Evolutionary conservation across 2,329 filamentous ascomycete genomes (phyloP), one percentile per base, ranked within the genome.

Genomic region (Botrytis medusae): DNA sequence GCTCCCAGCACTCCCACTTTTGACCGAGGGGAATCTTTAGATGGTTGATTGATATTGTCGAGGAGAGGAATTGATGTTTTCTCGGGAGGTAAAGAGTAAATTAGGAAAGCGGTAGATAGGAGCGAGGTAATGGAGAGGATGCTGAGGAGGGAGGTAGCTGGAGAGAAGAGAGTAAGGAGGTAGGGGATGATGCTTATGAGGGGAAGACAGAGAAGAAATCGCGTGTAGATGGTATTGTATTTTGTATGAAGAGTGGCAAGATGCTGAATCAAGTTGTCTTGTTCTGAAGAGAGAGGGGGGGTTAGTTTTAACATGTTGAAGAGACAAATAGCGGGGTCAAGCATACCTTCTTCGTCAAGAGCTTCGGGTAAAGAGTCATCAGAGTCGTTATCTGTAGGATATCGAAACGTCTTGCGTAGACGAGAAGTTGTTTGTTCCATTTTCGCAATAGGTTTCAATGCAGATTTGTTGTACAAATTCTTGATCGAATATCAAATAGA

Each of bases 341-440:
- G 5, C 76, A 70, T 81, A 91, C 91, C 91, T 86, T 95, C 87
- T 82, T 95, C 92, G 81, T 96, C 93, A 74, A 96, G 85, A 72
- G 90, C 88, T 77, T 90, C 87, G 20, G 88, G 86, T 44, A 85
- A 82, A 37, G 81, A 82, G 80, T 87, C 85, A 51, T 87, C 85
- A 62, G 84, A 83, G 75, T 86, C 84, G 65, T 86, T 86, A 78
- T 92, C 89, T 73, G 84, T 83, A 7, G 92, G 92, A 83, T 95
- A 96, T 74, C 87, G 88, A 83, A 97, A 96, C 14, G 92, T 91
- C 78, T 88, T 91, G 79, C 94, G 91, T 62, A 96, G 84, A 75
- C 92, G 90, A 70, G 92, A 84, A 59, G 87, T 83, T 22, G 78
- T 76, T 60, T 74, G 64, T 18, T 77, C 77, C 77, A 80, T 80